Conservation (phyloP, 2,329 filamentous ascomycete genomes). For the Aspergillus ustus region DNA sequence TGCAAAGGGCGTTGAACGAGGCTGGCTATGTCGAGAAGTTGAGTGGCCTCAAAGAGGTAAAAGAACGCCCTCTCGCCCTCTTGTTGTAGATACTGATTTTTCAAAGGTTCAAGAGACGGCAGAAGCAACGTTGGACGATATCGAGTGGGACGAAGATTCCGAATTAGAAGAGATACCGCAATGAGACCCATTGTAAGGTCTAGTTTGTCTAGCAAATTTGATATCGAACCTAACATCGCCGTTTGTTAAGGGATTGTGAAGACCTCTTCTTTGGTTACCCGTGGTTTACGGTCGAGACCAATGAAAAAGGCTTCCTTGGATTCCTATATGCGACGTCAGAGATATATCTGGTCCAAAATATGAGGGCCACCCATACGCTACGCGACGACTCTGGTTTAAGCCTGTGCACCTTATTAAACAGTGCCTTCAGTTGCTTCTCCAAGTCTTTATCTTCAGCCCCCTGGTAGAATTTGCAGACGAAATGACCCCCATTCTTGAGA, state of each 20-base stretch:
- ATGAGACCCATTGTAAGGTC: no score
- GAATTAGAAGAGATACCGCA: constrained; percentile 43
- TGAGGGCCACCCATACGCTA: constrained; percentile 58
- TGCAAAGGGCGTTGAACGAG: constrained; percentile 63
- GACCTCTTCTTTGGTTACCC: constrained; percentile 50
- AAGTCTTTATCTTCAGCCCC: constrained; percentile 82
- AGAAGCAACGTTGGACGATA: constrained; percentile 49
- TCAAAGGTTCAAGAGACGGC: constrained; percentile 50
- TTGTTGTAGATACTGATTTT: constrained; percentile 25
- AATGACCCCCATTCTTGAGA: constrained; percentile 79
- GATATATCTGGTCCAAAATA: background rate
- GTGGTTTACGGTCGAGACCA: constrained; percentile 68
- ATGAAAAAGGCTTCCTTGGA: constrained; percentile 88
- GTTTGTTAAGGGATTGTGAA: constrained; percentile 32
- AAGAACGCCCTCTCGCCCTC: constrained; percentile 26
- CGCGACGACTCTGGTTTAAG: constrained; percentile 93
- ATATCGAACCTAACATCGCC: background rate
- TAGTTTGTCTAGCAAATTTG: background rate
- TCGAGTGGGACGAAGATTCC: constrained; percentile 52
- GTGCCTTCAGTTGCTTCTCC: constrained; percentile 71
- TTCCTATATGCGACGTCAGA: constrained; percentile 58
- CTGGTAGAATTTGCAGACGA: constrained; percentile 98
- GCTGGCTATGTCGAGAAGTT: constrained; percentile 67
- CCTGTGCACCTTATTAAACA: constrained; percentile 80
- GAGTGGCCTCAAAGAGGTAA: constrained; percentile 62